phyloP scores from a whole-genome alignment of 805 yeast species.

The Cyberlindnera saturnus region DNA sequence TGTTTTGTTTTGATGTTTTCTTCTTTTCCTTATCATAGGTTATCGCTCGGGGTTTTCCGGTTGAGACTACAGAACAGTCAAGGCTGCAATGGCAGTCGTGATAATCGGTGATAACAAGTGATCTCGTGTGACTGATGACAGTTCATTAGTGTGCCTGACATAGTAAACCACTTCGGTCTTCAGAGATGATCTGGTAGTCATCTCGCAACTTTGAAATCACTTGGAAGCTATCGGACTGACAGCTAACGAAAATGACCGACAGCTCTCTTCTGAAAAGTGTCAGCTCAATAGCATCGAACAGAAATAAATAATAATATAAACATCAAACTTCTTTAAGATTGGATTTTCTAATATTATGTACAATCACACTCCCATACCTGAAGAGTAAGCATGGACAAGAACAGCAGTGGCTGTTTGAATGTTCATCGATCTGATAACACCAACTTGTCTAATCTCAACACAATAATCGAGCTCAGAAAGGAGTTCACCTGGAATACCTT shows the following conservation, averaged over 20 bases:
- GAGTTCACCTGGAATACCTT: slow-evolving; percentile 85
- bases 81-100: too few species aligned
- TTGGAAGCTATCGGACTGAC: too few species aligned
- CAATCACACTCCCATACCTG: slow-evolving; percentile 3
- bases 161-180: too few species aligned
- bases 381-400: slow-evolving; percentile 82
- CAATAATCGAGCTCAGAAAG: slow-evolving; percentile 80
- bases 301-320: neutral
- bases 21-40: neutral
- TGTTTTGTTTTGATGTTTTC: neutral
- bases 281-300: too few species aligned
- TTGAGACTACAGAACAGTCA: too few species aligned
- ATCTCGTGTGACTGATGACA: too few species aligned
- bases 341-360: neutral
- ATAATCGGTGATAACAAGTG: too few species aligned
- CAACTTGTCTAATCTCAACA: slow-evolving; percentile 86
- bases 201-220: too few species aligned
- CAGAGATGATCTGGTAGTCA: too few species aligned
- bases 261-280: too few species aligned
- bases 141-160: too few species aligned
- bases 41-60: neutral
- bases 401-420: slow-evolving; percentile 96
- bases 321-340: neutral
- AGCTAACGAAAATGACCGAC: too few species aligned
- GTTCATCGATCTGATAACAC: slow-evolving; percentile 91